Evolutionary conservation across 768 basidiomycete genomes (phyloP).

Genomic region (Hebeloma cylindrosporum): DNA sequence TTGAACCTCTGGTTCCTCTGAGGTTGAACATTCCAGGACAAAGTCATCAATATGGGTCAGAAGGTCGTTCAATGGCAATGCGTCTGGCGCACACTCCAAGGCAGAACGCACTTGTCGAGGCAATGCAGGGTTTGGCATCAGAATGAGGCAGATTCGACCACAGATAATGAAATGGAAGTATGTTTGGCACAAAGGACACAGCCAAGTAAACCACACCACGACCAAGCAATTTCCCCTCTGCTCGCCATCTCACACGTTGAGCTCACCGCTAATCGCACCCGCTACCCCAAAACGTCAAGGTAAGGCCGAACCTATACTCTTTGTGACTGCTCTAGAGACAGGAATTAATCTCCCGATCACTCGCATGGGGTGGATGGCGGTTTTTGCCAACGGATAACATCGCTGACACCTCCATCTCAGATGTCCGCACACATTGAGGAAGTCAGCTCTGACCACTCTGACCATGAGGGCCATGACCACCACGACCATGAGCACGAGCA

Average conservation of each 20-base stretch:
- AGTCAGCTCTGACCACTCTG: conserved; percentile 77
- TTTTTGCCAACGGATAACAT: conserved; percentile 29
- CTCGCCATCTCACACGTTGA: conserved; percentile 38
- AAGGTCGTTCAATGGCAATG: conserved; percentile 48
- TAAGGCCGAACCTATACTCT: conserved; percentile 24
- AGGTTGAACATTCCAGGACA: conserved; percentile 48
- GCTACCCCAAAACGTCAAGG: conserved; percentile 27
- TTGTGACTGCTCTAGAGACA: conserved; percentile 7
- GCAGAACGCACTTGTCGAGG: conserved; percentile 53
- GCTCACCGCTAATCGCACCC: conserved; percentile 30
- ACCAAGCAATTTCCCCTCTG: conserved; percentile 30
- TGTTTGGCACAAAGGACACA: conserved; percentile 13
- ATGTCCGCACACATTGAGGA: conserved; percentile 89
- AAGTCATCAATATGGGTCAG: conserved; percentile 55
- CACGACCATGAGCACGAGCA: conserved; percentile 72
- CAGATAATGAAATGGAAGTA: conserved; percentile 10
- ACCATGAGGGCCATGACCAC: conserved; percentile 57
- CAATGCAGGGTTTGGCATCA: conserved; percentile 23
- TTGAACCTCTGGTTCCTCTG: conserved; percentile 43
- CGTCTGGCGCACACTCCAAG: conserved; percentile 55
- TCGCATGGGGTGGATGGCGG: conserved; percentile 34
- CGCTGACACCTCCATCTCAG: conserved; percentile 35
- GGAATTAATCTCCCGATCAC: not conserved
- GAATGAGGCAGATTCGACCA: conserved; percentile 8
- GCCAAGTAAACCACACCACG: conserved; percentile 31